phyloP scores from a whole-genome alignment of 352 stramenopile species.

The Poterioochromonas sp. region DNA sequence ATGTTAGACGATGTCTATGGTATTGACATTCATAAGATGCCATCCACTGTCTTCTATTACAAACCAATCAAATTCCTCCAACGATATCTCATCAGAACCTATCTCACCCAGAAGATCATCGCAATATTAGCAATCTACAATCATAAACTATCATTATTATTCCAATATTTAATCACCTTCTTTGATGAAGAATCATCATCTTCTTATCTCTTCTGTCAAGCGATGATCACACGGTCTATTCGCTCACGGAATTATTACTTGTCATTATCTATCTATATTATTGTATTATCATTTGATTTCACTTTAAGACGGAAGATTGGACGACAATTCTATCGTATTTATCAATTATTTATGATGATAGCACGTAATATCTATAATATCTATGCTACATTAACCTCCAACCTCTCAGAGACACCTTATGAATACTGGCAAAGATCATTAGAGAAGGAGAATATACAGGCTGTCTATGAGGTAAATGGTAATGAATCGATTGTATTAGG shows the following conservation, averaged over 20 bases:
- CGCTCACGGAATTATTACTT: not conserved
- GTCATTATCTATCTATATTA: not conserved
- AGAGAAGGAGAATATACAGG: slow-evolving; percentile 1
- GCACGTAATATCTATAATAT: not conserved
- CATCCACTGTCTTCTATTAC: not conserved
- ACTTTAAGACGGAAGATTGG: not conserved
- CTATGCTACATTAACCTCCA: not conserved
- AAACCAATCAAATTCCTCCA: not conserved
- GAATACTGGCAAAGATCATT: slow-evolving; percentile 23
- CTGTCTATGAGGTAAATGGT: not conserved
- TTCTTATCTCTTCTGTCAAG: not conserved
- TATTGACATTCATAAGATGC: not conserved
- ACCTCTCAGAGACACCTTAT: not conserved
- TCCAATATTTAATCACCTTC: not conserved
- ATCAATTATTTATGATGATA: not conserved
- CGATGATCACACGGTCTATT: not conserved
- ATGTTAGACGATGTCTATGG: slow-evolving; percentile 6
- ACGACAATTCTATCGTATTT: not conserved
- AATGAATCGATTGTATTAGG: not conserved
- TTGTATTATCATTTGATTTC: slow-evolving; percentile 24
- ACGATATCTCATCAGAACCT: not conserved
- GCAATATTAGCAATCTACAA: not conserved
- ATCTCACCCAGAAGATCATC: not conserved
- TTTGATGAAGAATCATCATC: slow-evolving; percentile 23
- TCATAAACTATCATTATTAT: not conserved